Evolutionary conservation across 2,329 filamentous ascomycete species (phyloP), one percentile per base, ranked within the genome.

Genomic region (Dactylellina leptospora): DNA sequence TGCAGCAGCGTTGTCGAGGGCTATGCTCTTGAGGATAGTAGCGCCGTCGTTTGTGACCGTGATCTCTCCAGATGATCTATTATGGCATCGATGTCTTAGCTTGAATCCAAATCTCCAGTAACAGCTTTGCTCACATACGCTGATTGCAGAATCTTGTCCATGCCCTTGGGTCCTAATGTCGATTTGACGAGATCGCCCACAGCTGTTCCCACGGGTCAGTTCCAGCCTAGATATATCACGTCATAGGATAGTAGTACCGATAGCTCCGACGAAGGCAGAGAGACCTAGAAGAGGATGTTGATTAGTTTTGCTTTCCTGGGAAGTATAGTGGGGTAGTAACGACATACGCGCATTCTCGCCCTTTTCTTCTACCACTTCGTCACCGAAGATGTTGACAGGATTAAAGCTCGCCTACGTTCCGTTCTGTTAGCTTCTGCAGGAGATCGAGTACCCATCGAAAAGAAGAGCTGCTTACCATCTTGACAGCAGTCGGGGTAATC

Each of bases 41-140:
- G 95, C 95, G 79, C 95, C 95, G 82, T 99, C 95, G 82, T 99
- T 99, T 70, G 95, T 99, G 74, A 99, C 95, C 87, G 97, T 91
- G 78, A 97, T 97, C 78, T 97, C 91, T 78, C 91, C 92, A 40
- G 95, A 97, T 51, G 93, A 97, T 59, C 91, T 93, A 79, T 60
- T 63, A 45, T 70, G 63, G 73, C 50, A 74, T 54, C 48, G 50
- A 64, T n/a, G n/a, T n/a, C n/a, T n/a, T n/a, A n/a, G n/a, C n/a
- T n/a, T n/a, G n/a, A n/a, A n/a, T n/a, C n/a, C n/a, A 40, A 16
- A 40, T 40, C 1, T 40, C 36, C 18, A n/a, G 16, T 38, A 5
- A n/a, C 13, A 40, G 8, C 36, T 40, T n/a, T n/a, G 54, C 50
- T 60, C 71, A 86, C 89, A 75, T 87, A 95, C 90, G 91, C 93